phyloP scores from a whole-genome alignment of 108 stramenopile species.

The Aurantiochytrium sp. region DNA sequence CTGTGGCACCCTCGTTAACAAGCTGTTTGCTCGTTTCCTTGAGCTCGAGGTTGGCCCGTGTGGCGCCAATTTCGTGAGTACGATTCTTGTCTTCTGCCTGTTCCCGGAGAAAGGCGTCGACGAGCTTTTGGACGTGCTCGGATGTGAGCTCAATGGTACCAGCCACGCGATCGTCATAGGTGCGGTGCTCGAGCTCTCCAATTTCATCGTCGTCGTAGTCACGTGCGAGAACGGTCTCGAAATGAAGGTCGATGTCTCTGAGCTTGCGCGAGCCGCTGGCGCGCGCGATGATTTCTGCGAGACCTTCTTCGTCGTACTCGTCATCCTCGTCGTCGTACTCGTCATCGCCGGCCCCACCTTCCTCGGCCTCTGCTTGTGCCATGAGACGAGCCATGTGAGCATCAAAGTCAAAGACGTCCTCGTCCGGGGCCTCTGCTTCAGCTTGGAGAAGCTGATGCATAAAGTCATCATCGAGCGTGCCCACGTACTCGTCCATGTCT shows the following conservation, averaged over 20 bases:
- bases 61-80: not conserved
- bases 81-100: not conserved
- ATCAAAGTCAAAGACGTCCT: slow-evolving; percentile 17
- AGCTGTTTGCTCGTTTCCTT: not conserved
- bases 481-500: not conserved
- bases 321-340: not conserved
- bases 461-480: slow-evolving; percentile 21
- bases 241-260: not conserved
- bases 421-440: not conserved
- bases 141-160: not conserved
- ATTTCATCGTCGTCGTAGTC: slow-evolving; percentile 21
- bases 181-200: not conserved
- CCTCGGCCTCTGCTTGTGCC: slow-evolving; percentile 19
- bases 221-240: not conserved
- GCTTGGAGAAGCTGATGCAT: not conserved
- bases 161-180: not conserved
- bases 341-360: not conserved
- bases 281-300: not conserved
- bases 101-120: not conserved
- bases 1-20: not conserved
- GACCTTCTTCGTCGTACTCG: not conserved
- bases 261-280: not conserved
- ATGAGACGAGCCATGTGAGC: slow-evolving; percentile 21
- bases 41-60: not conserved
- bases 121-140: not conserved